These are phyloP conservation scores for Marchantia paleacea DNA, from an alignment of 225 moss, liverwort and hornwort species.

Conservation along the genomic window DNA sequence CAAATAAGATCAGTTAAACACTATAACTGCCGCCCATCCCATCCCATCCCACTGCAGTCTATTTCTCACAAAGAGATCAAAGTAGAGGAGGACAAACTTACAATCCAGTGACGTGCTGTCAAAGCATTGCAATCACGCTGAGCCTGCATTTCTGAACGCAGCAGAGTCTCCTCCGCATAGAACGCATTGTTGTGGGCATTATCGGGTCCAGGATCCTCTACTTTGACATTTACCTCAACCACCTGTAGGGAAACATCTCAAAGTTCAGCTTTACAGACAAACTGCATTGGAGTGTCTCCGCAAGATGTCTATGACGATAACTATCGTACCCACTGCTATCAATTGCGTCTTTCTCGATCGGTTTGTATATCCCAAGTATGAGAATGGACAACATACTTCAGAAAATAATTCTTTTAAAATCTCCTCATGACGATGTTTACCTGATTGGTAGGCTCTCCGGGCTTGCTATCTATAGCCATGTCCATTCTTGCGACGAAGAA, in stretches of 20 bases:
- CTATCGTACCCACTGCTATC: neutral
- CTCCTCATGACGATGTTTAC: slow-evolving; percentile 26
- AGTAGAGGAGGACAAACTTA: slow-evolving; percentile 30
- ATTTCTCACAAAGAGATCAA: neutral
- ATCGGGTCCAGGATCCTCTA: slow-evolving; percentile 79
- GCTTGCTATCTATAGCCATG: slow-evolving; percentile 93
- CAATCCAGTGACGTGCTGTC: slow-evolving; percentile 91
- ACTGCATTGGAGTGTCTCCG: neutral
- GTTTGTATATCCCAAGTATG: too few relatives aligned
- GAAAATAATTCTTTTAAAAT: neutral
- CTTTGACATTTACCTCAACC: slow-evolving; percentile 87
- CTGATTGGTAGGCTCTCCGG: slow-evolving; percentile 93
- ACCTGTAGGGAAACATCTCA: slow-evolving; percentile 44
- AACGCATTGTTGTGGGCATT: slow-evolving; percentile 96
- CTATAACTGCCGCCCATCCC: neutral
- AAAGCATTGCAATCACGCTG: slow-evolving; percentile 89
- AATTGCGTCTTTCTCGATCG: too few relatives aligned
- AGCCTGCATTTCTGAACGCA: slow-evolving; percentile 79
- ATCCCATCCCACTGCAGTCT: neutral
- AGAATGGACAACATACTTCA: neutral
- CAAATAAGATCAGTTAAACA: too few relatives aligned
- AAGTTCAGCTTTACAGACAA: neutral
- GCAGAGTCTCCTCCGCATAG: slow-evolving; percentile 84
- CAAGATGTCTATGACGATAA: neutral
- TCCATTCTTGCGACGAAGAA: slow-evolving; percentile 96